Base-by-base conservation (phyloP, 306 rosid species). In the Acmispon strigosus region DNA sequence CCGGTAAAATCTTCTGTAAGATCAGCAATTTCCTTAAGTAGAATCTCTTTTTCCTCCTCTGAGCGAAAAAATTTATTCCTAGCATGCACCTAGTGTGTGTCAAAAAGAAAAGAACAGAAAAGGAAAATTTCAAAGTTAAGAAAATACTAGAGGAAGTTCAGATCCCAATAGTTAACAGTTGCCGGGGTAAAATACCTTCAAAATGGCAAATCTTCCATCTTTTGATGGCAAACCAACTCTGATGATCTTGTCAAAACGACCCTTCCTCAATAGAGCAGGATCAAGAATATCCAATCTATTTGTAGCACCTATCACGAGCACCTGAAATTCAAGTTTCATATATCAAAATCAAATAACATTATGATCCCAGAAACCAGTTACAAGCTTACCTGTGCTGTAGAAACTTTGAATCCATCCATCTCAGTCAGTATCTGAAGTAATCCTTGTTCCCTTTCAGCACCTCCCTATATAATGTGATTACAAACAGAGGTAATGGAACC, bases 161-260 rank as follows among this genome's bases (percentile, higher is more conserved):
- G 53, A 65, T 45, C 60, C 43, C 36, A 41, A 41, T 34, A 12
- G 54, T 61, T 50, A 62, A 27, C 29, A 22, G 54, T 57, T 37
- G 59, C 44, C 62, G 74, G 74, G 64, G 37, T 50, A 27, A 49
- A 73, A 52, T 69, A 93, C 97, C 97, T 89, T 93, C 81, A 93
- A 81, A 83, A 93, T 93, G 83, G 96, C 96, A 66, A 87, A 58
- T 86, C 98, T 87, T 78, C 98, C 98, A 80, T 93, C 96, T 84
- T 86, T 85, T 10, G 96, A 90, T 24, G 97, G 98, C 89, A 93
- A 83, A 53, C 98, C 98, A 86, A 93, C 98, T 83, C 98, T 89
- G 45, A 93, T 83, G 81, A 93, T 93, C 90, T 93, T 93, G 80
- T 93, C 98, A 81, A 93, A 93, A 82, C 98, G 98, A 29, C 98